Evolutionary conservation across 768 basidiomycete genomes (phyloP).

Genomic region (Mycena leptocephala): DNA sequence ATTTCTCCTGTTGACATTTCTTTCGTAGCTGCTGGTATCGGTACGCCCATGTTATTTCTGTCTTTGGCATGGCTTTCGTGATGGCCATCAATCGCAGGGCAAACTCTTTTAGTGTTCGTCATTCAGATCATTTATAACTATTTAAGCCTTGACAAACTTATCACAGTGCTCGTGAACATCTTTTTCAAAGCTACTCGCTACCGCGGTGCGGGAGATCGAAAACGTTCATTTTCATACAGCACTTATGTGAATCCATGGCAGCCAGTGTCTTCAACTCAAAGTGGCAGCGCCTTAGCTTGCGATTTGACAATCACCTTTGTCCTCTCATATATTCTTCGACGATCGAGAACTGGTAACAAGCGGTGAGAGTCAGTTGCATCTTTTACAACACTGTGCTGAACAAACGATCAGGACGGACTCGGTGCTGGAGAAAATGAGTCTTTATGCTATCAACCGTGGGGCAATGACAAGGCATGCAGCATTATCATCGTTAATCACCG

Average conservation of each 20-base stretch:
- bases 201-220: neutral
- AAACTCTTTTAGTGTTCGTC: neutral
- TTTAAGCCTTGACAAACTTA: neutral
- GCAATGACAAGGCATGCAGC: neutral
- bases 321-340: neutral
- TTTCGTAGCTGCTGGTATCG: slow-evolving; percentile 2
- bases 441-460: neutral
- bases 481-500: neutral
- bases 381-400: neutral
- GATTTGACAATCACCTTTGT: neutral
- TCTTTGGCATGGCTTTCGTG: neutral
- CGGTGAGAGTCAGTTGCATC: neutral
- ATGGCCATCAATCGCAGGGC: neutral
- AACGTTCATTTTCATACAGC: neutral
- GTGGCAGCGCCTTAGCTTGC: neutral
- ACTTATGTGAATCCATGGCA: neutral
- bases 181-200: neutral
- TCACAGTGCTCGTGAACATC: neutral
- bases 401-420: neutral
- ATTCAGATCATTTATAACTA: neutral
- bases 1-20: neutral
- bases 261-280: neutral
- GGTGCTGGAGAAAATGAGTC: neutral
- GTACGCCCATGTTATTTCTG: neutral
- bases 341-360: neutral